Conservation (phyloP, 176 grass and related monocot genomes). For the Lolium rigidum region DNA sequence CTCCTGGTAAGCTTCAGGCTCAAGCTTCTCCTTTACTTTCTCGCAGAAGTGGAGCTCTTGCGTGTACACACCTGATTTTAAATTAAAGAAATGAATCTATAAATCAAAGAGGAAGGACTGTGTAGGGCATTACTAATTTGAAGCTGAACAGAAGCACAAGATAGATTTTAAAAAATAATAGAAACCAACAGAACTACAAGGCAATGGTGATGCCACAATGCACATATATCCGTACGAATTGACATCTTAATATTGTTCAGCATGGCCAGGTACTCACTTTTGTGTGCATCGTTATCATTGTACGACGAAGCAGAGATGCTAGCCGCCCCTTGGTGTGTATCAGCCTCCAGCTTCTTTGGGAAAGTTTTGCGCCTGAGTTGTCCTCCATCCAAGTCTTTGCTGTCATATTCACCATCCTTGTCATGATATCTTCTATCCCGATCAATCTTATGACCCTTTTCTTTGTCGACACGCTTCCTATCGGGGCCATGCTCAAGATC, state of each 20-base stretch:
- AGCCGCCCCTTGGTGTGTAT: constrained; percentile 43
- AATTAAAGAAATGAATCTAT: constrained; percentile 25
- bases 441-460: constrained; percentile 61
- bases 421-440: constrained; percentile 54
- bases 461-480: constrained; percentile 51
- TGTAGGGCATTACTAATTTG: neutral
- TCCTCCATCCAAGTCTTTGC: constrained; percentile 47
- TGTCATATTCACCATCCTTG: constrained; percentile 66
- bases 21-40: constrained; percentile 79
- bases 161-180: constrained; percentile 23
- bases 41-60: constrained; percentile 76
- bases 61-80: constrained; percentile 60
- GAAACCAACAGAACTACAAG: constrained; percentile 9
- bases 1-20: constrained; percentile 76
- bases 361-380: constrained; percentile 40
- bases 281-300: constrained; percentile 73
- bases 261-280: constrained; percentile 56
- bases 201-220: constrained; percentile 21
- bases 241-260: constrained; percentile 10
- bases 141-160: constrained; percentile 27
- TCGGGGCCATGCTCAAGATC: constrained; percentile 62
- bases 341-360: constrained; percentile 40
- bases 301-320: constrained; percentile 60
- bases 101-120: constrained; percentile 14
- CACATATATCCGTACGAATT: neutral